A percentile compares a stretch with the other conserved stretches of the same genome.
phyloP scores from a whole-genome alignment of 768 basidiomycete species.

The Sarcodon sp. region DNA sequence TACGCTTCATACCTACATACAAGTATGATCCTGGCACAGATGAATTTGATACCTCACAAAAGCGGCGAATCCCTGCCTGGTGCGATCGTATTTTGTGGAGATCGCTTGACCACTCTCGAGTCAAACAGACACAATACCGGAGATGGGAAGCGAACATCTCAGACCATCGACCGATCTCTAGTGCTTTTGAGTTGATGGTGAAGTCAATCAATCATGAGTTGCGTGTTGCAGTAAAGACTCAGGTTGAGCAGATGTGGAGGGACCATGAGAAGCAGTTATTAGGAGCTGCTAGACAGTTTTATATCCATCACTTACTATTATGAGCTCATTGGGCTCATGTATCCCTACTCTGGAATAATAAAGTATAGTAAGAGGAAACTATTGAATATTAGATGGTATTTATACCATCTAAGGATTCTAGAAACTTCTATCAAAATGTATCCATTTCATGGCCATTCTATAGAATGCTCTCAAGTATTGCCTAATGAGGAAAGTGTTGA shows the following conservation, averaged over 20 bases:
- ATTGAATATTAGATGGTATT: too few relatives aligned
- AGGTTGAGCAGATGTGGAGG: constrained; percentile 45
- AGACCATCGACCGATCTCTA: constrained; percentile 84
- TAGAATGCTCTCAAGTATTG: too few relatives aligned
- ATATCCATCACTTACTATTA: constrained; percentile 13
- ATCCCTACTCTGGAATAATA: too few relatives aligned
- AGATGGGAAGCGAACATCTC: constrained; percentile 83
- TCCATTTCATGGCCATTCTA: too few relatives aligned
- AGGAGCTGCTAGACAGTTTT: constrained; percentile 18
- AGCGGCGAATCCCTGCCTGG: constrained; percentile 87
- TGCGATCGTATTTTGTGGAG: constrained; percentile 91
- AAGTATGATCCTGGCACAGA: constrained; percentile 78
- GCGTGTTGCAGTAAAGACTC: constrained; percentile 40
- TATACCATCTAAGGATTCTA: too few relatives aligned
- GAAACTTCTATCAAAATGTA: too few relatives aligned
- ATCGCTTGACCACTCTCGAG: constrained; percentile 37
- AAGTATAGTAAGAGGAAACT: too few relatives aligned
- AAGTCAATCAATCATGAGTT: constrained; percentile 55
- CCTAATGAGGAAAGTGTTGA: too few relatives aligned
- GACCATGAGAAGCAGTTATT: constrained; percentile 18
- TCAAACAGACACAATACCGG: constrained; percentile 56
- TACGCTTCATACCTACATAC: constrained; percentile 85
- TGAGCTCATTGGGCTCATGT: constrained; percentile 9
- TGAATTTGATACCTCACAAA: constrained; percentile 83
- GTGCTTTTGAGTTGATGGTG: constrained; percentile 59